Evolutionary conservation across 305 asterid genomes (phyloP).

Genomic region (Plantago coronopus): DNA sequence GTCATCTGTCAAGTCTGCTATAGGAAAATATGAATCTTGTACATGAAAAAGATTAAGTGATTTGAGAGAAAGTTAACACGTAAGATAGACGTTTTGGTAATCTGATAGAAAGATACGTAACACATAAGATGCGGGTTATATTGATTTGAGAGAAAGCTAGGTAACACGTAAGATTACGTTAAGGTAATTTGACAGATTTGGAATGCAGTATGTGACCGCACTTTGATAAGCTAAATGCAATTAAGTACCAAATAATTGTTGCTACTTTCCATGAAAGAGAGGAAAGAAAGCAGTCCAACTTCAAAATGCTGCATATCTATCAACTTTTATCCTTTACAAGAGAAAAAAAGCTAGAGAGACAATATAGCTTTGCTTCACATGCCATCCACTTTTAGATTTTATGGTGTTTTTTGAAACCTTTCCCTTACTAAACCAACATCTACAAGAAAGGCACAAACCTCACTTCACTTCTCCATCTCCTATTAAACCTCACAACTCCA

Average conservation of each 20-base stretch:
- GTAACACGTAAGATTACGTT: not conserved
- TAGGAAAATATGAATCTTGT: too few species aligned
- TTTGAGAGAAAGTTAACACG: too few species aligned
- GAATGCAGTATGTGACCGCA: not conserved
- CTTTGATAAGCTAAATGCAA: not conserved
- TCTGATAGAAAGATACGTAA: not conserved
- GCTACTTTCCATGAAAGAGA: constrained; percentile 46
- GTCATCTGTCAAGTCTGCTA: too few species aligned
- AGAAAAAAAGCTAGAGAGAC: constrained; percentile 51
- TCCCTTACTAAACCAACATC: constrained; percentile 61
- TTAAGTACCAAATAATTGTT: constrained; percentile 11
- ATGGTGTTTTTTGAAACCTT: constrained; percentile 32
- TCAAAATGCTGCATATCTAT: constrained; percentile 39
- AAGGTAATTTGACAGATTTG: not conserved
- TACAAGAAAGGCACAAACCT: constrained; percentile 69
- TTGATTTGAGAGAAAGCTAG: not conserved
- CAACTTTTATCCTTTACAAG: constrained; percentile 43
- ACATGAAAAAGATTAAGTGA: too few species aligned
- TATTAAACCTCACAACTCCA: constrained; percentile 33
- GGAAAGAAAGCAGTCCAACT: constrained; percentile 59
- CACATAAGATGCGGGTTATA: not conserved
- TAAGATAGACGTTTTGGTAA: too few species aligned
- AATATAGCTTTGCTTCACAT: constrained; percentile 88
- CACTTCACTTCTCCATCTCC: constrained; percentile 30
- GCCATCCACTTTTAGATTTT: constrained; percentile 58